Base-by-base conservation (phyloP, 345 rosid genomes). In the Triadica sebifera region DNA sequence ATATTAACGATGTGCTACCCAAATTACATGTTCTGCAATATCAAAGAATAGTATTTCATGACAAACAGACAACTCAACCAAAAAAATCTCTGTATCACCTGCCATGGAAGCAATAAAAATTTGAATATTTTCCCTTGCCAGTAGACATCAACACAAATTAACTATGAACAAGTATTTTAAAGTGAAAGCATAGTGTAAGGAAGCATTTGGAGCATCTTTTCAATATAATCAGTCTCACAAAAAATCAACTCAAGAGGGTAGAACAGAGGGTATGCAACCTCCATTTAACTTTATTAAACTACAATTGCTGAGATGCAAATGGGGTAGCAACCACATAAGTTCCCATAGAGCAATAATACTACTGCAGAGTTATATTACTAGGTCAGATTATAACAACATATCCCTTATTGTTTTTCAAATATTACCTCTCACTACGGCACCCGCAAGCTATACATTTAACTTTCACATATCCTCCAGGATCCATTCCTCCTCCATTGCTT, bases 381-480 rank as follows among this genome's bases (percentile, higher is more conserved):
- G 12, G 49, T 15, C 12, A 24, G 12, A 25, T 60, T 60, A 58
- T 45, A n/a, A 22, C 25, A 73, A 38, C 25, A 9, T 22, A 49
- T 16, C 34, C 50, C 12, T 8, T 46, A 56, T 16, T n/a, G 34
- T 20, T 60, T 39, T 51, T 37, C 71, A 12, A 59, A 8, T 45
- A 19, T 80, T 94, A 94, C 98, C 98, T 94, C 60, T 94, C 95
- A 81, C 79, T 75, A 67, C 86, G 90, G 41, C 39, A 81, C 57
- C 98, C 95, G 78, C 89, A 86, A 73, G 98, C 97, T 78, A 94
- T 70, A 86, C 98, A 94, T 80, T 94, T 94, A 61, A 94, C 91
- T 85, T 94, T 94, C 75, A 94, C 97, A 86, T 92, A 92, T 52
- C 97, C 97, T 81, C 93, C 97, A 56, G 98, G 98, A 81, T 92